Evolutionary conservation across 768 basidiomycete species (phyloP).

Genomic region (Termitomyces sp.): DNA sequence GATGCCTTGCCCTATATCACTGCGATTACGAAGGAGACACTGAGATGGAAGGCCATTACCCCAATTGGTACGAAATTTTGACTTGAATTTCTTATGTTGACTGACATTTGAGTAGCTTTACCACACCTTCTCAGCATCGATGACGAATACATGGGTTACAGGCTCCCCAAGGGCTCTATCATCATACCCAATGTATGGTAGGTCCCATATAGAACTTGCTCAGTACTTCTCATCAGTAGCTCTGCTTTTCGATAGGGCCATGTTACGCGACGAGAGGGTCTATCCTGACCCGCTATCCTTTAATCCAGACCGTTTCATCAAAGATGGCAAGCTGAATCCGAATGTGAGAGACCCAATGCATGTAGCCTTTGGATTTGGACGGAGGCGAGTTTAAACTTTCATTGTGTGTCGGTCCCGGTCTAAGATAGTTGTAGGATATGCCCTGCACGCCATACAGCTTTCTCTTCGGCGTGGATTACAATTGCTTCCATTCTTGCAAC

Average conservation of each 20-base stretch:
- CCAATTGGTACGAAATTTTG: conserved; percentile 20
- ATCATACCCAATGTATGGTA: conserved; percentile 30
- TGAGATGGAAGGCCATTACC: conserved; percentile 25
- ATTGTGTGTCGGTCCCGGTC: no score
- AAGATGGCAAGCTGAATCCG: conserved; percentile 20
- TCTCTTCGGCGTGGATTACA: conserved; percentile 27
- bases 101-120: conserved; percentile 19
- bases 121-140: conserved; percentile 28
- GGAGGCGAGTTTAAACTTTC: conserved; percentile 8
- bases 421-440: conserved; percentile 20
- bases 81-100: neutral
- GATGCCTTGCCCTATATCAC: conserved; percentile 27
- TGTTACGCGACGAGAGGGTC: conserved; percentile 27
- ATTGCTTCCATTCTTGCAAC: conserved; percentile 27
- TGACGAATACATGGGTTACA: conserved; percentile 32
- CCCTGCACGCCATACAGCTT: conserved; percentile 31
- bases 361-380: conserved; percentile 20
- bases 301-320: conserved; percentile 33
- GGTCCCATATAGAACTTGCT: neutral
- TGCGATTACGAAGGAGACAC: conserved; percentile 29
- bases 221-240: neutral
- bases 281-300: conserved; percentile 32
- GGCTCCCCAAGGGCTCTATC: conserved; percentile 30
- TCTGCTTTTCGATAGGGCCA: conserved; percentile 24
- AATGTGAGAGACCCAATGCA: conserved; percentile 13